Percentiles rank a stretch among this genome's conserved stretches.
phyloP scores from a whole-genome alignment of 2,329 filamentous ascomycete genomes.

The Emericellopsis cladophorae region DNA sequence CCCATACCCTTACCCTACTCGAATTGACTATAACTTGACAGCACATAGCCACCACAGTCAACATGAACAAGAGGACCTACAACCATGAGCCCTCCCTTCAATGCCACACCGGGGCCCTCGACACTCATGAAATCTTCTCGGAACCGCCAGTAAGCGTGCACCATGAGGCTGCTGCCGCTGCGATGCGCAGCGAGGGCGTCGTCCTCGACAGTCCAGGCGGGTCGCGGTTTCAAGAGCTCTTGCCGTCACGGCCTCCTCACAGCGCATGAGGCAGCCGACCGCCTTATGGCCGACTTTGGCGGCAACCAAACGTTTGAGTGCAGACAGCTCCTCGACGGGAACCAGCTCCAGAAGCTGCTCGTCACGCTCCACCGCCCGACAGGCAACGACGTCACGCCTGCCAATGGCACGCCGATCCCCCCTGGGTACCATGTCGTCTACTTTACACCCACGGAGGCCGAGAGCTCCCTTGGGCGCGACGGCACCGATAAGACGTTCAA shows the following conservation, averaged over 20 bases:
- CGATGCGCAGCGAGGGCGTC: too few relatives aligned
- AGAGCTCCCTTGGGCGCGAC: slow-evolving; percentile 41
- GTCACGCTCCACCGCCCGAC: slow-evolving; percentile 40
- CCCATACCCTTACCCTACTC: too few relatives aligned
- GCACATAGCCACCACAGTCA: too few relatives aligned
- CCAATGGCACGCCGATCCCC: slow-evolving; percentile 35
- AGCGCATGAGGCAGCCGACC: slow-evolving; percentile 1
- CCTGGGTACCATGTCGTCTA: slow-evolving; percentile 51
- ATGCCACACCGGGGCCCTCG: too few relatives aligned
- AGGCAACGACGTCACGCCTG: slow-evolving; percentile 17
- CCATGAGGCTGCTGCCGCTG: too few relatives aligned
- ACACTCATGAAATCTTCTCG: too few relatives aligned
- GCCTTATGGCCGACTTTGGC: slow-evolving; percentile 1
- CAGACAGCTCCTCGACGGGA: slow-evolving; percentile 42
- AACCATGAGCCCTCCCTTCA: too few relatives aligned
- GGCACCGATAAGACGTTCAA: slow-evolving; percentile 51
- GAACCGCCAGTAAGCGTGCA: too few relatives aligned
- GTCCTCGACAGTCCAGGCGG: too few relatives aligned
- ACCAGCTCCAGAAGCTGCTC: slow-evolving; percentile 49
- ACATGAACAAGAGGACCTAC: too few relatives aligned
- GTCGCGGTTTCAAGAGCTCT: background rate
- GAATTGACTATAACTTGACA: too few relatives aligned
- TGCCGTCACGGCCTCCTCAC: background rate
- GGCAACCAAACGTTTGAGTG: background rate
- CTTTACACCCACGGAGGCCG: slow-evolving; percentile 45